Evolutionary conservation across 2,329 filamentous ascomycete genomes (phyloP).

Genomic region (Chaetomiaceae sp.): DNA sequence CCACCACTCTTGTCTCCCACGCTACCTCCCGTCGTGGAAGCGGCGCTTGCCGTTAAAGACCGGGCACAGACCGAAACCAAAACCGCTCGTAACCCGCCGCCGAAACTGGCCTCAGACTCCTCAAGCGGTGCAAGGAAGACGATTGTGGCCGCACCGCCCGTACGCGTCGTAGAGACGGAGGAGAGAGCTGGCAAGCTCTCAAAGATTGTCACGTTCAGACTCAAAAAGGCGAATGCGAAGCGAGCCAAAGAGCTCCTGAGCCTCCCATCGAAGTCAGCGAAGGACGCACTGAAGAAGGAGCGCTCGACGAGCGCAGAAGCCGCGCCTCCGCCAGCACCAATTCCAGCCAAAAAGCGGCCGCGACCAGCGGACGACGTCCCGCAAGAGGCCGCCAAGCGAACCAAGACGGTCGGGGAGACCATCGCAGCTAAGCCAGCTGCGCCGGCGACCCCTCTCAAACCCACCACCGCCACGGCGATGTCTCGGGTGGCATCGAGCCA

Average conservation of each 20-base stretch:
- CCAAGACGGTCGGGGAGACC: conserved; percentile 33
- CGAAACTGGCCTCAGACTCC: conserved; percentile 28
- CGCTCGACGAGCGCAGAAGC: conserved; percentile 39
- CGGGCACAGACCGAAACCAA: conserved; percentile 28
- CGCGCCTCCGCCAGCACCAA: conserved; percentile 29
- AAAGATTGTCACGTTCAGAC: conserved; percentile 41
- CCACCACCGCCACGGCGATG: conserved; percentile 41
- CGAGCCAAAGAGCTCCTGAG: conserved; percentile 42
- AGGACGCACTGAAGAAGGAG: conserved; percentile 36
- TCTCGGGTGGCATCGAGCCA: conserved; percentile 48
- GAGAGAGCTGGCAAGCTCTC: conserved; percentile 19
- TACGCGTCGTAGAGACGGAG: conserved; percentile 27
- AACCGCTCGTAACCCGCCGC: conserved; percentile 18
- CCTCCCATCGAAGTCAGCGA: conserved; percentile 35
- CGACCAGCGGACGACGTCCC: conserved; percentile 31
- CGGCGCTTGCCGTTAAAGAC: conserved; percentile 32
- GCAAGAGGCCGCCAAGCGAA: conserved; percentile 34
- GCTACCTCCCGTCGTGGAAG: conserved; percentile 46
- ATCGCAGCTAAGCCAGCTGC: conserved; percentile 30
- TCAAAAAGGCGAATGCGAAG: conserved; percentile 42
- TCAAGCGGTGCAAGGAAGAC: conserved; percentile 33
- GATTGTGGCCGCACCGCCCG: conserved; percentile 27
- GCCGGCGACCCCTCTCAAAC: conserved; percentile 47
- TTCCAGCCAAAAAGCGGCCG: conserved; percentile 47
- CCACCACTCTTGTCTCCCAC: conserved; percentile 52